Evolutionary conservation across 495 filamentous ascomycete genomes (phyloP).

Genomic region (Entonaema liquescens): DNA sequence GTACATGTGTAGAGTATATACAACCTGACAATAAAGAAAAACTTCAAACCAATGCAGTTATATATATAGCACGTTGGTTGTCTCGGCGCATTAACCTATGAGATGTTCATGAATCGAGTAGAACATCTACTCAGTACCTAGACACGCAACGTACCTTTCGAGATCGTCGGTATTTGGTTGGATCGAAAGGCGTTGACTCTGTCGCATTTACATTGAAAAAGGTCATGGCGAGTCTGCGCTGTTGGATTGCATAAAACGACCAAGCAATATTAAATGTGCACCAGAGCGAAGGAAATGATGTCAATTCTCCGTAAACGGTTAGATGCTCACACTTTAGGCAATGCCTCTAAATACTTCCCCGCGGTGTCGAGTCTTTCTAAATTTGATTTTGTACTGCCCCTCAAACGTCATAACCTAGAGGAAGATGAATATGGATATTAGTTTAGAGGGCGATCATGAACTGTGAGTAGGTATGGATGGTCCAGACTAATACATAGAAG

Average conservation of each 20-base stretch:
- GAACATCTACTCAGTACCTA: too few species aligned
- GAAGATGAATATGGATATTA: not conserved
- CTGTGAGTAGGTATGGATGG: not conserved
- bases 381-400: not conserved
- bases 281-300: constrained; percentile 35
- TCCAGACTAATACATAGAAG: not conserved
- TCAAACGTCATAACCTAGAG: constrained; percentile 3
- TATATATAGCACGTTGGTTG: not conserved
- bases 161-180: not conserved
- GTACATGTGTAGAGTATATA: too few species aligned
- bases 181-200: constrained; percentile 7
- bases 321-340: constrained; percentile 3
- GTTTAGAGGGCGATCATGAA: too few species aligned
- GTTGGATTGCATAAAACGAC: constrained; percentile 35
- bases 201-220: constrained; percentile 25
- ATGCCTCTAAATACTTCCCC: not conserved
- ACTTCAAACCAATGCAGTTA: not conserved
- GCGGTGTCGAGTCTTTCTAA: not conserved
- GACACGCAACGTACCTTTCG: not conserved
- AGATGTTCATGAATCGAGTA: not conserved
- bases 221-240: constrained; percentile 1
- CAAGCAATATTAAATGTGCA: constrained; percentile 10
- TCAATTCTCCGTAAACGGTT: constrained; percentile 32
- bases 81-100: not conserved
- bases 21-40: too few species aligned